Evolutionary conservation across 768 basidiomycete species (phyloP).

Genomic region (Dentipellis sp.): DNA sequence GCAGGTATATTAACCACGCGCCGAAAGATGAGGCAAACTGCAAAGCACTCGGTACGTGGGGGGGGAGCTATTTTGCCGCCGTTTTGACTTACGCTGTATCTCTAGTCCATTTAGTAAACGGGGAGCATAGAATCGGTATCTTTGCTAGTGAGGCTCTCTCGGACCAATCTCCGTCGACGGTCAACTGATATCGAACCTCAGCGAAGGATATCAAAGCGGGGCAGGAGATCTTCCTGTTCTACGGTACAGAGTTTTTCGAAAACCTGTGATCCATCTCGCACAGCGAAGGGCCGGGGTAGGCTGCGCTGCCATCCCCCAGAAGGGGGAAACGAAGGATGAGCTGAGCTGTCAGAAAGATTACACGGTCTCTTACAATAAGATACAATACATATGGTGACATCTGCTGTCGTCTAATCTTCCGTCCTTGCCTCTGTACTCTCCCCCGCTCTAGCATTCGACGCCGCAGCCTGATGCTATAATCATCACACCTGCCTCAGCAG

Average conservation of each 20-base stretch:
- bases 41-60: not conserved
- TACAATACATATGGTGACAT: not conserved
- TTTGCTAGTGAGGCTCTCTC: not conserved
- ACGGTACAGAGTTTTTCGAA: not conserved
- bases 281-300: not conserved
- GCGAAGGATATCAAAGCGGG: not conserved
- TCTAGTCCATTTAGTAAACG: not conserved
- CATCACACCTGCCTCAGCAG: not conserved
- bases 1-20: not conserved
- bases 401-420: conserved; percentile 9
- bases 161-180: not conserved
- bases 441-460: conserved; percentile 12
- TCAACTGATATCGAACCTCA: not conserved
- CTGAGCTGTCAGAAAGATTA: not conserved
- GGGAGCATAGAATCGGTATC: not conserved
- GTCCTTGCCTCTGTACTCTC: conserved; percentile 3
- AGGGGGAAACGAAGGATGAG: not conserved
- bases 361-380: not conserved
- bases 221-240: not conserved
- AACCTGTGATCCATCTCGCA: not conserved
- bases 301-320: not conserved
- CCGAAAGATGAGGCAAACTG: not conserved
- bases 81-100: not conserved
- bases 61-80: not conserved
- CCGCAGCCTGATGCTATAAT: conserved; percentile 13